Evolutionary conservation across 1,284 basidiomycete genomes (phyloP), one percentile per base, ranked within the genome.

Genomic region (Omphalotus olearius): DNA sequence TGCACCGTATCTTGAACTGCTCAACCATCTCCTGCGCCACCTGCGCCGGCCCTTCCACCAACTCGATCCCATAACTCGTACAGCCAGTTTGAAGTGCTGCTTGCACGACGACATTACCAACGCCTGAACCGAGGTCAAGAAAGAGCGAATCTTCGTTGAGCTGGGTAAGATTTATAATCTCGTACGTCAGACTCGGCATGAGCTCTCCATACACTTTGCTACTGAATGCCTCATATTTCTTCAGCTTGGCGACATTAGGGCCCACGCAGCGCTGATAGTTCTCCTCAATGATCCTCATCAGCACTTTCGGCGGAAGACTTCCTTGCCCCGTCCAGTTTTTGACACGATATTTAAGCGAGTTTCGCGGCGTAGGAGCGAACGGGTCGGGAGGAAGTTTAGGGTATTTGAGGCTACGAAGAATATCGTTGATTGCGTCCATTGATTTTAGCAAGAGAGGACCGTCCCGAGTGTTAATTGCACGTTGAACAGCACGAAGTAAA

Each of bases 211-310:
- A 91, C 10, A 85, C 84, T 18, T 80, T 79, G 56, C 81, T 85
- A 14, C 85, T 84, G 65, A 88, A 90, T 0, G 87, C 83, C 57
- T 82, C 78, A 61, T 91, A 91, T 53, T 79, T 76, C 57, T 75
- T 77, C 40, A 91, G 73, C 51, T 70, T 74, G 43, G 73, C 73
- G 20, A 86, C 78, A 59, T 85, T 76, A 0, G 88, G 88, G 4
- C 86, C 86, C 1, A 89, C 85, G 20, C 78, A 79, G 28, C 88
- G 82, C 60, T 91, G 88, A 60, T 91, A 90, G 35, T 83, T 86
- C 67, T 91, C 88, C 46, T 89, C 85, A 48, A 88, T 74, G 46
- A 91, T 77, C 25, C 84, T 82, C 69, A 81, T 73, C 13, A 84
- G 67, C 6, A 89, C 77, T 17, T 75, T 71, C 38, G 77, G 70